Conservation (phyloP, 139 green algal genomes). For the Chlamydomonas applanata region DNA sequence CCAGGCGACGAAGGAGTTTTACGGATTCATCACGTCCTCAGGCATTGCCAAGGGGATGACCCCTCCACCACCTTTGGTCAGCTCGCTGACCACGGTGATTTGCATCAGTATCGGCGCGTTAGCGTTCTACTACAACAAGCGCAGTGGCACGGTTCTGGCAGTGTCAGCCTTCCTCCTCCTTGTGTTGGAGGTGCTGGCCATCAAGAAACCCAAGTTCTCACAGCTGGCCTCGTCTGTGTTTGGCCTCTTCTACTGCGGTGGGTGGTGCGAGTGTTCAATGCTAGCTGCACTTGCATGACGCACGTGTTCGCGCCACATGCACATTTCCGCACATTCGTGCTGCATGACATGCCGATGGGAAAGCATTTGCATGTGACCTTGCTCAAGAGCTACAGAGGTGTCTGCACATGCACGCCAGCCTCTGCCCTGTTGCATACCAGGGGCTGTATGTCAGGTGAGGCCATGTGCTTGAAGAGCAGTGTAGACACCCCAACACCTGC, state of each 20-base stretch:
- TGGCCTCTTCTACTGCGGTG: slow-evolving; percentile 92
- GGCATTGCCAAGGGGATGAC: slow-evolving; percentile 62
- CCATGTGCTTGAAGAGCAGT: no score
- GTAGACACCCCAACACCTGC: no score
- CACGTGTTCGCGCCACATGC: background rate
- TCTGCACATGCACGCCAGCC: no score
- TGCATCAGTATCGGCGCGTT: slow-evolving; percentile 69
- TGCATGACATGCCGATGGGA: no score
- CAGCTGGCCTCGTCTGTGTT: slow-evolving; percentile 85
- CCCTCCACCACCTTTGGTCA: slow-evolving; percentile 63
- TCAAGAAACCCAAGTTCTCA: slow-evolving; percentile 71
- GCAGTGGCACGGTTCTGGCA: slow-evolving; percentile 54
- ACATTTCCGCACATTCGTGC: no score
- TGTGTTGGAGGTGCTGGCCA: slow-evolving; percentile 67
- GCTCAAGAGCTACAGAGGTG: background rate
- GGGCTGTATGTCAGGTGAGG: no score
- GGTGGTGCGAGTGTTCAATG: background rate
- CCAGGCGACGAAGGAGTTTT: slow-evolving; percentile 72
- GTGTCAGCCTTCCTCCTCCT: slow-evolving; percentile 80
- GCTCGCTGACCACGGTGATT: slow-evolving; percentile 57
- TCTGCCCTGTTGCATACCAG: no score
- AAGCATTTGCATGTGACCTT: no score
- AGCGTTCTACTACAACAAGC: slow-evolving; percentile 37
- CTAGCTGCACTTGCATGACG: background rate
- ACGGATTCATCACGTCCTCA: slow-evolving; percentile 62